phyloP scores from a whole-genome alignment of 1,284 basidiomycete genomes.

The Ceratobasidium sp. region DNA sequence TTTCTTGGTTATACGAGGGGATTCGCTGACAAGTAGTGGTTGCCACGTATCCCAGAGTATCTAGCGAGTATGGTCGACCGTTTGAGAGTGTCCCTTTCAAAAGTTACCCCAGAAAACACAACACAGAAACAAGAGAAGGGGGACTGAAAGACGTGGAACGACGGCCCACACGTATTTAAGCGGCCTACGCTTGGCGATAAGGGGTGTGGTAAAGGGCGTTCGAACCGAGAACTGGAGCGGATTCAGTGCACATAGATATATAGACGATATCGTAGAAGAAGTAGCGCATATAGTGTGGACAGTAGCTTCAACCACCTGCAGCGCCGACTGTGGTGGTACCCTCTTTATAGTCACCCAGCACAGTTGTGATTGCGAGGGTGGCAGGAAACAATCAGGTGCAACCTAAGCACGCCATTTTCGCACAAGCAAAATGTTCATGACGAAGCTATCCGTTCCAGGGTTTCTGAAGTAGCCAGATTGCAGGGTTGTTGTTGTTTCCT shows the following conservation, averaged over 20 bases:
- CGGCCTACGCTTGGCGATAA: background rate
- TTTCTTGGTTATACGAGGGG: no score
- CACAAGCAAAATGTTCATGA: background rate
- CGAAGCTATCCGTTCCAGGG: background rate
- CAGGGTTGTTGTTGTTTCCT: background rate
- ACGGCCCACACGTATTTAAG: background rate
- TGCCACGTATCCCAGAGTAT: no score
- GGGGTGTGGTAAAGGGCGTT: constrained; percentile 13
- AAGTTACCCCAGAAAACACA: background rate
- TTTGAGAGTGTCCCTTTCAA: background rate
- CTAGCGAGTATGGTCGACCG: background rate
- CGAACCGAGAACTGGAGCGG: background rate
- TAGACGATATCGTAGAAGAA: constrained; percentile 18
- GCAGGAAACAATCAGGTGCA: background rate
- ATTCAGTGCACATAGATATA: background rate
- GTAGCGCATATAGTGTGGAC: constrained; percentile 29
- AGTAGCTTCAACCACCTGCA: background rate
- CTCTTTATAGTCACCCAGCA: background rate
- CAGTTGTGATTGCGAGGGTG: constrained; percentile 24
- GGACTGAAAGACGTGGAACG: background rate
- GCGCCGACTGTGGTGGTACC: constrained; percentile 42
- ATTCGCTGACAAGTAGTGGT: no score
- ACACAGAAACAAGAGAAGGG: background rate
- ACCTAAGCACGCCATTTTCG: constrained; percentile 13
- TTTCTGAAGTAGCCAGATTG: background rate